Conservation (phyloP, 768 basidiomycete genomes). For the Collybia sp. region DNA sequence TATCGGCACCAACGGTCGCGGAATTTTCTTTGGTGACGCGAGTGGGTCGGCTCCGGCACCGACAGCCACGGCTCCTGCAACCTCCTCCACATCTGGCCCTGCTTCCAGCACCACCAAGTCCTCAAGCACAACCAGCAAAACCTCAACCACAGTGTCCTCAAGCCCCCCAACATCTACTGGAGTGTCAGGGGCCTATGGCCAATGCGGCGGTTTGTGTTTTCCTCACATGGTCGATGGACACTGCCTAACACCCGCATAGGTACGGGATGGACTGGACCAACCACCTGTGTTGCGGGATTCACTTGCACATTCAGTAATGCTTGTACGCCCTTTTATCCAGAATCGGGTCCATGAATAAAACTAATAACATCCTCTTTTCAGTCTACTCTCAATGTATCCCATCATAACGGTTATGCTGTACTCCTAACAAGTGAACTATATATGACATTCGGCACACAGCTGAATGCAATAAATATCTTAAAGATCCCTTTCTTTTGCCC, state of each 20-base stretch:
- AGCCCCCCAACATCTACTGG: slow-evolving; percentile 24
- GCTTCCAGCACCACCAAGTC: slow-evolving; percentile 4
- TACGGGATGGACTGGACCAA: slow-evolving; percentile 36
- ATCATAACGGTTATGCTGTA: slow-evolving; percentile 10
- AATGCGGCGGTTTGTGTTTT: slow-evolving; percentile 33
- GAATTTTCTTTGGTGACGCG: slow-evolving; percentile 47
- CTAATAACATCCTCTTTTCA: slow-evolving; percentile 9
- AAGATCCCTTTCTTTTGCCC: slow-evolving; percentile 18
- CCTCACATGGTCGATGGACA: background rate
- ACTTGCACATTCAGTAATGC: slow-evolving; percentile 31
- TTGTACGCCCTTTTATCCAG: slow-evolving; percentile 25
- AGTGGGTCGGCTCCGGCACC: slow-evolving; percentile 23
- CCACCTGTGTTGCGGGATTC: slow-evolving; percentile 30
- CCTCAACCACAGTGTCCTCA: slow-evolving; percentile 9
- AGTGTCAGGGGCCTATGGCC: slow-evolving; percentile 28
- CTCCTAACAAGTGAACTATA: too few relatives aligned
- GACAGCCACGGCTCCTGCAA: slow-evolving; percentile 19
- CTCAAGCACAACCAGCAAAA: slow-evolving; percentile 5
- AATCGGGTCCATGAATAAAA: background rate
- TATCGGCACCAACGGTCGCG: slow-evolving; percentile 58
- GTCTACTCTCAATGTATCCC: slow-evolving; percentile 45
- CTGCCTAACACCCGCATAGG: slow-evolving; percentile 11
- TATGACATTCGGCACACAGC: too few relatives aligned
- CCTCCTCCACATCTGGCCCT: slow-evolving; percentile 13
- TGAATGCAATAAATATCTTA: too few relatives aligned